phyloP scores from a whole-genome alignment of 495 filamentous ascomycete genomes.

The Hypoxylon lienhwacheense region DNA sequence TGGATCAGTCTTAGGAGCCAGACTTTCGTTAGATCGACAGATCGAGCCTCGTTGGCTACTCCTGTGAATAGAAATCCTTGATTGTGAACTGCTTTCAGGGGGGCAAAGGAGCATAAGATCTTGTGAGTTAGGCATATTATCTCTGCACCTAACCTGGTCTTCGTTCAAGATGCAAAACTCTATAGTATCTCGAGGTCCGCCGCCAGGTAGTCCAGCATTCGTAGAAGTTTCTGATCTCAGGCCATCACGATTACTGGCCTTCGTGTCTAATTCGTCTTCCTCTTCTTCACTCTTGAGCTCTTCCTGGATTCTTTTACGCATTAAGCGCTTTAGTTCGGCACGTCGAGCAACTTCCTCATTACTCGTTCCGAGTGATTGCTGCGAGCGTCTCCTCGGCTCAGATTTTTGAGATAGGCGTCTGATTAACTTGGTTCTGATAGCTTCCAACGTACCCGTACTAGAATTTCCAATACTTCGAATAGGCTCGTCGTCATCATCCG shows the following conservation, averaged over 20 bases:
- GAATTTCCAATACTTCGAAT: slow-evolving; percentile 30
- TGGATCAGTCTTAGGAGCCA: slow-evolving; percentile 7
- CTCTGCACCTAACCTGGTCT: slow-evolving; percentile 18
- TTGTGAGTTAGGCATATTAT: background rate
- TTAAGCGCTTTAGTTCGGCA: slow-evolving; percentile 53
- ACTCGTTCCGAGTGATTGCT: slow-evolving; percentile 46
- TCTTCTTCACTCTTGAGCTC: slow-evolving; percentile 50
- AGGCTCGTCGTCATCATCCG: slow-evolving; percentile 47
- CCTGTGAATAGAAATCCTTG: slow-evolving; percentile 17
- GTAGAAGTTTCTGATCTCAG: slow-evolving; percentile 3
- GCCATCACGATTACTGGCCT: slow-evolving; percentile 6
- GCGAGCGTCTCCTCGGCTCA: slow-evolving; percentile 41
- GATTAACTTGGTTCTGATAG: slow-evolving; percentile 46
- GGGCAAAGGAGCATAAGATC: slow-evolving; percentile 4
- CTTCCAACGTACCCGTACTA: slow-evolving; percentile 43
- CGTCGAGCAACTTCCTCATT: slow-evolving; percentile 54
- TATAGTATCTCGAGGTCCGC: slow-evolving; percentile 46
- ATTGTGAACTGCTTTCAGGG: slow-evolving; percentile 2
- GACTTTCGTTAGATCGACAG: slow-evolving; percentile 9
- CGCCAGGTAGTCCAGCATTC: slow-evolving; percentile 36
- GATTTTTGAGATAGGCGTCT: slow-evolving; percentile 53
- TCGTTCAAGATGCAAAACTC: slow-evolving; percentile 41
- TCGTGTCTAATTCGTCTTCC: slow-evolving; percentile 22
- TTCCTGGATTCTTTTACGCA: slow-evolving; percentile 56
- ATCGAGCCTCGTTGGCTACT: slow-evolving; percentile 32